Evolutionary conservation across 1,284 basidiomycete species (phyloP).

Genomic region (Boletus coffeatus): DNA sequence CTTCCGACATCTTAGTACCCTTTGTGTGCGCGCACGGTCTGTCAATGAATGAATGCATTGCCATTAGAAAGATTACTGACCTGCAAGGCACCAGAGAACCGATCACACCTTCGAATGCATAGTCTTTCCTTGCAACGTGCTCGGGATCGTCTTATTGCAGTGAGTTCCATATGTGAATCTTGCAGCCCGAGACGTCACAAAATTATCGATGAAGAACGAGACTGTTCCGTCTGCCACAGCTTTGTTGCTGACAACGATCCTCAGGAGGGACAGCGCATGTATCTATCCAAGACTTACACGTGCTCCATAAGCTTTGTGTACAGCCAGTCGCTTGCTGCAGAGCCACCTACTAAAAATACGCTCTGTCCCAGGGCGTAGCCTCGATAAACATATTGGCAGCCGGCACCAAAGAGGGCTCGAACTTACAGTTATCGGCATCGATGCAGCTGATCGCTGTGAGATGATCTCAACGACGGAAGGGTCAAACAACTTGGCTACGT

Average conservation of each 20-base stretch:
- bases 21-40: slow-evolving; percentile 1
- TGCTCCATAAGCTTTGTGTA: slow-evolving; percentile 32
- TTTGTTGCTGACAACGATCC: slow-evolving; percentile 38
- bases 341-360: slow-evolving; percentile 38
- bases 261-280: slow-evolving; percentile 20
- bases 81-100: slow-evolving; percentile 14
- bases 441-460: slow-evolving; percentile 26
- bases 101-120: background rate
- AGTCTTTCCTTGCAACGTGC: slow-evolving; percentile 28
- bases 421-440: slow-evolving; percentile 30
- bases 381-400: background rate
- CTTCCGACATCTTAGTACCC: slow-evolving; percentile 30
- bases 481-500: slow-evolving; percentile 40
- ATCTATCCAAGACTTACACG: slow-evolving; percentile 33
- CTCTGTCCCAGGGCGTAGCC: slow-evolving; percentile 1
- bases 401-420: background rate
- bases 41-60: no score
- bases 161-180: slow-evolving; percentile 38
- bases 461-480: slow-evolving; percentile 40
- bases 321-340: slow-evolving; percentile 45
- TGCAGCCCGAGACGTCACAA: slow-evolving; percentile 40
- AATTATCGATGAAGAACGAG: slow-evolving; percentile 44
- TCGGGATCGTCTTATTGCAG: slow-evolving; percentile 22
- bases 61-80: slow-evolving; percentile 8
- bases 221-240: slow-evolving; percentile 52